Conservation (phyloP, 2,329 filamentous ascomycete genomes). For the Pestalotiopsis sp. region DNA sequence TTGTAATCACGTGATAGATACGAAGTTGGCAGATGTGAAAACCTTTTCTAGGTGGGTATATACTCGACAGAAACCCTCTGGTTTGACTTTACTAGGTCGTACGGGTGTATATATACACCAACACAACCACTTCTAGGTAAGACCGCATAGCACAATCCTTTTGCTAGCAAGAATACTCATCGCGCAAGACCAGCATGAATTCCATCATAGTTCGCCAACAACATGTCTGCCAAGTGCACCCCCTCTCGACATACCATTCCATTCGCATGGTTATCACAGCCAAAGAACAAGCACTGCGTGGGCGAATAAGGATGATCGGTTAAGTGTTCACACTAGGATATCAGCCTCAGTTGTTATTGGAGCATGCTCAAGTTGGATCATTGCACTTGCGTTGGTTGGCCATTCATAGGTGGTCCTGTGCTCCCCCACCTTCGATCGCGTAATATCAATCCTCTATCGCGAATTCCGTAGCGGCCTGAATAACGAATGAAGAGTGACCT, state of each 20-base stretch:
- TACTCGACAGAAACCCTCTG: no score
- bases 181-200: conserved; percentile 1
- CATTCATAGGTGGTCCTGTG: neutral
- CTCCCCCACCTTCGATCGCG: conserved; percentile 3
- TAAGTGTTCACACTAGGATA: neutral
- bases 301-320: neutral
- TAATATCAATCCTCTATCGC: neutral
- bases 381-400: neutral
- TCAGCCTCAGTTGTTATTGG: neutral
- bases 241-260: neutral
- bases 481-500: neutral
- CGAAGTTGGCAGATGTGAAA: neutral
- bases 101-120: no score
- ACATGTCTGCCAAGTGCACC: neutral
- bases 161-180: neutral
- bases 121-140: no score
- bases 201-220: conserved; percentile 4
- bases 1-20: neutral
- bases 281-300: neutral
- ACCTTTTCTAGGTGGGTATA: no score
- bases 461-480: neutral
- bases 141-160: neutral
- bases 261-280: neutral
- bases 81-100: no score
- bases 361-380: neutral